Percentiles rank a stretch among this genome's conserved stretches.
Evolutionary conservation across 805 yeast genomes (phyloP).

Genomic region (Ogataea ramenticola): DNA sequence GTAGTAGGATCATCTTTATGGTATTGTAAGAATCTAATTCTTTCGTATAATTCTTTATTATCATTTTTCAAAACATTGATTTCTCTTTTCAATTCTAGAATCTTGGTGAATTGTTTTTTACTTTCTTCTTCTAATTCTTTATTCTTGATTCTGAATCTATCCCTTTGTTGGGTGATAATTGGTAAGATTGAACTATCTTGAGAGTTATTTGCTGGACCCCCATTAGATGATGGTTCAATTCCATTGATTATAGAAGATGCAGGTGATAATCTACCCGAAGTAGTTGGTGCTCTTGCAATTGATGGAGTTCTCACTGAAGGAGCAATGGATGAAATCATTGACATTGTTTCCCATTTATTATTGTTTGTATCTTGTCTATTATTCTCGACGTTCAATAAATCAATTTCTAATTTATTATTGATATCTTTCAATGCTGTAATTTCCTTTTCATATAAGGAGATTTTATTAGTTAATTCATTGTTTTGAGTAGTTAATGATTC

Average conservation of each 20-base stretch:
- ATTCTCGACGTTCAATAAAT: constrained; percentile 54
- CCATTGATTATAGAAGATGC: constrained; percentile 41
- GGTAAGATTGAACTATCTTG: constrained; percentile 57
- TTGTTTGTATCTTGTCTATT: constrained; percentile 18
- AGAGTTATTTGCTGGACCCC: too few relatives aligned
- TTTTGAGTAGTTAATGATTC: constrained; percentile 37
- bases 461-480: constrained; percentile 29
- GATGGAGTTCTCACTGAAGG: constrained; percentile 24
- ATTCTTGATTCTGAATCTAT: constrained; percentile 78
- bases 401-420: constrained; percentile 66
- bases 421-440: constrained; percentile 34
- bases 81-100: constrained; percentile 59
- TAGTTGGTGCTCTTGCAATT: constrained; percentile 15
- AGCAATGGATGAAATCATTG: constrained; percentile 56
- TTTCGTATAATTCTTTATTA: constrained; percentile 73
- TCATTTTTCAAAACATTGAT: constrained; percentile 59
- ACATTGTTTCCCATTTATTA: constrained; percentile 54
- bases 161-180: constrained; percentile 90
- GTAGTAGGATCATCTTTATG: constrained; percentile 24
- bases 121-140: constrained; percentile 79
- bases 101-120: constrained; percentile 45
- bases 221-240: constrained; percentile 9
- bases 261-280: constrained; percentile 36
- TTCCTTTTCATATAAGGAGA: constrained; percentile 29
- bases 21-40: constrained; percentile 59